Evolutionary conservation across 495 filamentous ascomycete genomes (phyloP).

Genomic region (Jackrogersella multiformis): DNA sequence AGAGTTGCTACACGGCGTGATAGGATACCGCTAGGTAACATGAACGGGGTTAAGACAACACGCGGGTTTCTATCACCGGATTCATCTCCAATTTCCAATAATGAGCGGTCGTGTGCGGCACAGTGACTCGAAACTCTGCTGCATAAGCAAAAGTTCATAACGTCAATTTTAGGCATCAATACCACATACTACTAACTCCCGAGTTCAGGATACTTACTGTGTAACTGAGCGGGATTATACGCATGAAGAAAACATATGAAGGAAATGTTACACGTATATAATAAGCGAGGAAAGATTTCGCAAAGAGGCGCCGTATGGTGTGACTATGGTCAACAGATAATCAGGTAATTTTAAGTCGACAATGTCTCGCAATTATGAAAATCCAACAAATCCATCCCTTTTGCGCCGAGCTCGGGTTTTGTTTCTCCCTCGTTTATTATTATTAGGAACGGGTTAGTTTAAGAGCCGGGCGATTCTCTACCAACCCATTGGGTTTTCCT

Average conservation of each 20-base stretch:
- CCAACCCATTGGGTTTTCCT: slow-evolving; percentile 22
- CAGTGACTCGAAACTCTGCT: slow-evolving; percentile 25
- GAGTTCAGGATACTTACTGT: background rate
- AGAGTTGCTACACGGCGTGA: slow-evolving; percentile 9
- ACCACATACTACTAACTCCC: slow-evolving; percentile 7
- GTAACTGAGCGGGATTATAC: slow-evolving; percentile 35
- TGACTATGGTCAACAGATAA: background rate
- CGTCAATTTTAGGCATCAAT: slow-evolving; percentile 31
- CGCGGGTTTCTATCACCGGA: slow-evolving; percentile 4
- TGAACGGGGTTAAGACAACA: slow-evolving; percentile 9
- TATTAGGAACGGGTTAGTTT: background rate
- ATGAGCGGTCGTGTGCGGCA: slow-evolving; percentile 6
- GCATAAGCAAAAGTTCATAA: slow-evolving; percentile 34
- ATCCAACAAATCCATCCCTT: too few relatives aligned
- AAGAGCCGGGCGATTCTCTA: slow-evolving; percentile 15
- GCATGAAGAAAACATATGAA: background rate
- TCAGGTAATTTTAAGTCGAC: slow-evolving; percentile 13
- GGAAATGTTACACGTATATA: slow-evolving; percentile 11
- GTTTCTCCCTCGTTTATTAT: slow-evolving; percentile 16
- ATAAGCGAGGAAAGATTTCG: slow-evolving; percentile 8
- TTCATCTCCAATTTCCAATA: slow-evolving; percentile 9
- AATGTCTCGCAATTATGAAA: background rate
- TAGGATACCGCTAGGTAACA: slow-evolving; percentile 26
- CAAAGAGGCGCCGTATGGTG: background rate
- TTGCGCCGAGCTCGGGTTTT: background rate